A percentile compares a stretch with the other conserved stretches of the same genome.
phyloP scores from a whole-genome alignment of 73 alveolate genomes.

The Paramecium caudatum region DNA sequence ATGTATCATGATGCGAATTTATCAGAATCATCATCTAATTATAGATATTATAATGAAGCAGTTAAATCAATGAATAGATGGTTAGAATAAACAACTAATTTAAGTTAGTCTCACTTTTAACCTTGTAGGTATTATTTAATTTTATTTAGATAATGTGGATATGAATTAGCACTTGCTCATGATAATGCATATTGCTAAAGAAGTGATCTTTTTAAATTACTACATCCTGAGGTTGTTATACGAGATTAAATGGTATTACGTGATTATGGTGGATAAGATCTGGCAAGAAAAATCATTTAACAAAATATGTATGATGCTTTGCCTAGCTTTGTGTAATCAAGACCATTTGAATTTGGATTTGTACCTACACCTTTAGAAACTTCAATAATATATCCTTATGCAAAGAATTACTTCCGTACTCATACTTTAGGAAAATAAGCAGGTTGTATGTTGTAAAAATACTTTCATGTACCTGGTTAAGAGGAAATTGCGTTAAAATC shows the following conservation, averaged over 20 bases:
- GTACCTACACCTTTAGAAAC: slow-evolving; percentile 3
- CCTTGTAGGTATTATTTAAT: slow-evolving; percentile 47
- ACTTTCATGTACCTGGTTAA: slow-evolving; percentile 67
- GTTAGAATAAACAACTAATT: slow-evolving; percentile 11
- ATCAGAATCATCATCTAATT: not conserved
- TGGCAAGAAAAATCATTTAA: slow-evolving; percentile 49
- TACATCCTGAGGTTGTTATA: slow-evolving; percentile 48
- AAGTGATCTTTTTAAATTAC: slow-evolving; percentile 45
- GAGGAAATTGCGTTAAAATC: slow-evolving; percentile 66
- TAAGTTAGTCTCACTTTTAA: slow-evolving; percentile 32
- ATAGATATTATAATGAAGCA: slow-evolving; percentile 36
- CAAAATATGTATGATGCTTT: slow-evolving; percentile 56
- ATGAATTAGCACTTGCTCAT: slow-evolving; percentile 53
- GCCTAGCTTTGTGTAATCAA: slow-evolving; percentile 17
- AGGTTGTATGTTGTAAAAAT: slow-evolving; percentile 56
- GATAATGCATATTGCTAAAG: slow-evolving; percentile 47
- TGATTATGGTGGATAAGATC: slow-evolving; percentile 64
- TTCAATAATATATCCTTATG: slow-evolving; percentile 53
- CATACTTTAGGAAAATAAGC: slow-evolving; percentile 56
- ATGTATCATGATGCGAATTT: slow-evolving; percentile 14
- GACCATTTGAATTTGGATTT: slow-evolving; percentile 5
- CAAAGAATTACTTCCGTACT: slow-evolving; percentile 61
- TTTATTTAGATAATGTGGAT: slow-evolving; percentile 55
- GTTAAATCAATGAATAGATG: slow-evolving; percentile 44
- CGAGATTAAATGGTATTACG: slow-evolving; percentile 27